phyloP scores from a whole-genome alignment of 1,284 basidiomycete species.

The Ganoderma resinaceum region DNA sequence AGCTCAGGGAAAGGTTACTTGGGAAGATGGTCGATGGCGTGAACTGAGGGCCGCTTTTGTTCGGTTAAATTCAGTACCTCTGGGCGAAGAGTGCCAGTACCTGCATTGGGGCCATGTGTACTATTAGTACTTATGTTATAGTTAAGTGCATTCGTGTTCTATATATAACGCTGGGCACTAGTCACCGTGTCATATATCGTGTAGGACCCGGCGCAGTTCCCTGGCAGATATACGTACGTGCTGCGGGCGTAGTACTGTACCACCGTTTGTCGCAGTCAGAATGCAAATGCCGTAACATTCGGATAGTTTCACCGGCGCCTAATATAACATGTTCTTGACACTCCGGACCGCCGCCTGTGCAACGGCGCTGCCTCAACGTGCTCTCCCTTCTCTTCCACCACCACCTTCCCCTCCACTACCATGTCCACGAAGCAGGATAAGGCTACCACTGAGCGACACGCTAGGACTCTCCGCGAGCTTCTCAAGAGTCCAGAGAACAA shows the following conservation, averaged over 20 bases:
- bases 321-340: background rate
- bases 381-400: constrained; percentile 6
- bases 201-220: background rate
- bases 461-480: constrained; percentile 82
- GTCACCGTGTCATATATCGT: background rate
- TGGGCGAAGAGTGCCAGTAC: too few relatives aligned
- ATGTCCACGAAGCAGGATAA: constrained; percentile 82
- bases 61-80: too few relatives aligned
- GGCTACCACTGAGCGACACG: constrained; percentile 80
- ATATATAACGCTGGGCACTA: background rate
- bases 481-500: constrained; percentile 94
- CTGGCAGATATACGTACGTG: background rate
- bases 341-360: background rate
- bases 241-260: background rate
- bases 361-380: constrained; percentile 29
- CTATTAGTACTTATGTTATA: background rate
- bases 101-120: background rate
- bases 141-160: too few relatives aligned
- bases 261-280: background rate
- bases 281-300: background rate
- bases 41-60: constrained; percentile 1
- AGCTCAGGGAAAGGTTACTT: constrained; percentile 53
- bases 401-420: constrained; percentile 37
- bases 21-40: constrained; percentile 52
- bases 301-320: constrained; percentile 9